These are phyloP conservation scores for Sugiyamaella paludigena DNA, from an alignment of 1,139 yeast species.

Conservation along the genomic window DNA sequence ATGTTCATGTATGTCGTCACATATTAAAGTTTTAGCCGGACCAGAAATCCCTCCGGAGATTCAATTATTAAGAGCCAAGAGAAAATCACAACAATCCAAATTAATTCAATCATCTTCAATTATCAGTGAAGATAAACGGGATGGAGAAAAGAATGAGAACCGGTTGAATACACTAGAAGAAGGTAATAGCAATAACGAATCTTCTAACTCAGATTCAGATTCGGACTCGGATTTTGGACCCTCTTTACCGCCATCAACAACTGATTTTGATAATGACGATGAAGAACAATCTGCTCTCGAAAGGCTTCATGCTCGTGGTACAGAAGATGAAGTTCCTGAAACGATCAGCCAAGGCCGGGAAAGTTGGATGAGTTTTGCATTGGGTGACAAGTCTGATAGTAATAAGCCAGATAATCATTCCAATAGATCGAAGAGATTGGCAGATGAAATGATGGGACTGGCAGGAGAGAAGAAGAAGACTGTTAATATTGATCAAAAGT, in stretches of 20 bases:
- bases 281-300: constrained; percentile 19
- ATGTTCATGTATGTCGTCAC: no score
- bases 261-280: constrained; percentile 9
- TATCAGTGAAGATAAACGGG: no score
- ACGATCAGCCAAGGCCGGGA: constrained; percentile 6
- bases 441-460: not conserved
- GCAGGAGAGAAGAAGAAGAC: not conserved
- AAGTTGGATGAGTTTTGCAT: constrained; percentile 22
- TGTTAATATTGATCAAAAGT: not conserved
- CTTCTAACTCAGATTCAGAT: constrained; percentile 5
- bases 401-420: not conserved
- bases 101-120: not conserved
- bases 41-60: constrained; percentile 10
- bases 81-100: not conserved
- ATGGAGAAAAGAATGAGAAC: no score
- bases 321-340: not conserved
- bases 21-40: not conserved
- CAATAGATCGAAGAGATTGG: not conserved
- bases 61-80: not conserved
- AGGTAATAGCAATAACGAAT: no score
- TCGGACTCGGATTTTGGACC: constrained; percentile 21
- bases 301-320: constrained; percentile 13
- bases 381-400: constrained; percentile 14
- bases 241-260: constrained; percentile 6
- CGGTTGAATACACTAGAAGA: no score